Conservation (phyloP, 2,329 filamentous ascomycete genomes). For the Knufia petricola region DNA sequence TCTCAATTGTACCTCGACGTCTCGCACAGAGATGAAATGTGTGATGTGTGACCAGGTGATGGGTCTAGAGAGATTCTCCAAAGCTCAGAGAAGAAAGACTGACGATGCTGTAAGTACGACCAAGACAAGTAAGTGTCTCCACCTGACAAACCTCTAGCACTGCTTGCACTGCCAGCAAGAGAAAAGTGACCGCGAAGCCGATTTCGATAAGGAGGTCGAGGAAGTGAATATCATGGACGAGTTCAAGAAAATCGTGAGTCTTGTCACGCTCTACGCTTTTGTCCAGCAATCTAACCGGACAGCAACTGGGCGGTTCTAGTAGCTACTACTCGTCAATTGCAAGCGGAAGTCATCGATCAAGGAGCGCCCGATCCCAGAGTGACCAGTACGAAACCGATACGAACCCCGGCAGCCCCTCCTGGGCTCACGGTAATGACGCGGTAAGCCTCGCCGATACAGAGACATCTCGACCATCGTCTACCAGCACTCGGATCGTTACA, state of each 20-base stretch:
- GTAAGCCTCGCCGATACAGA: background rate
- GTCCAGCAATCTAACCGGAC: background rate
- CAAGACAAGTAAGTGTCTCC: background rate
- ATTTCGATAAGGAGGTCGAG: constrained; percentile 21
- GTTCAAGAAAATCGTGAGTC: constrained; percentile 5
- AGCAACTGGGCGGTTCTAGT: background rate
- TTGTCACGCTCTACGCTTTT: background rate
- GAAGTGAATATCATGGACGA: constrained; percentile 26
- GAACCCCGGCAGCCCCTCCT: constrained; percentile 1
- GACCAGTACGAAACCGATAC: constrained; percentile 1
- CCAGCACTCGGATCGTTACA: background rate
- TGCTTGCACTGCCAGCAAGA: constrained; percentile 33
- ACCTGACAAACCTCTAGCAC: constrained; percentile 26
- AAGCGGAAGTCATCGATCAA: background rate
- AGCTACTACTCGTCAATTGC: constrained; percentile 5
- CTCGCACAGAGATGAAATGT: constrained; percentile 38
- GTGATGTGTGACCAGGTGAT: constrained; percentile 39
- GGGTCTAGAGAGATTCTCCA: constrained; percentile 41
- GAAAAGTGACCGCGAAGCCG: constrained; percentile 26
- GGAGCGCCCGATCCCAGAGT: background rate
- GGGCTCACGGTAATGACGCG: constrained; percentile 4
- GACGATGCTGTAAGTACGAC: constrained; percentile 36
- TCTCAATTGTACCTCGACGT: background rate
- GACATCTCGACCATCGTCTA: background rate
- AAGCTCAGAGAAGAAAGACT: constrained; percentile 37